A percentile compares a stretch with the other conserved stretches of the same genome.
These are phyloP conservation scores for Hericium coralloides DNA, from an alignment of 768 basidiomycete species.

Conservation along the genomic window DNA sequence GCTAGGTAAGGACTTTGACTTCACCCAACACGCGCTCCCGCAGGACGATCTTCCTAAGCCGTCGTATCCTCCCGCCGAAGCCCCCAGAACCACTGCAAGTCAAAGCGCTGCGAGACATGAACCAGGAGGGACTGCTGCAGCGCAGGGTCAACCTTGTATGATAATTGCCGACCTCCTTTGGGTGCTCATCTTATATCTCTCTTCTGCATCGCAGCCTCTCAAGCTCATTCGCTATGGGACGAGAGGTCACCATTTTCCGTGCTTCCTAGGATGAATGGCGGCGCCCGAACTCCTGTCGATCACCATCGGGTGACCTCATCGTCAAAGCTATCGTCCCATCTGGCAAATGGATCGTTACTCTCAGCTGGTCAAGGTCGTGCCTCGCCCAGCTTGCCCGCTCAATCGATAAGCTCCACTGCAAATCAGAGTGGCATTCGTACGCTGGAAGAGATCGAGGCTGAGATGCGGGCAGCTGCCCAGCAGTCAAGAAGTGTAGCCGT, in stretches of 20 bases:
- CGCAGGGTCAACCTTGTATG: slow-evolving; percentile 20
- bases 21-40: slow-evolving; percentile 40
- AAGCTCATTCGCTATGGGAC: slow-evolving; percentile 74
- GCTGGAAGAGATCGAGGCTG: slow-evolving; percentile 75
- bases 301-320: slow-evolving; percentile 16
- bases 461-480: slow-evolving; percentile 58
- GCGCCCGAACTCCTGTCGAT: slow-evolving; percentile 16
- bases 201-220: slow-evolving; percentile 34
- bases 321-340: slow-evolving; percentile 5
- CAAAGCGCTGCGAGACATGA: background rate
- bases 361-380: slow-evolving; percentile 9
- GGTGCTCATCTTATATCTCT: slow-evolving; percentile 20
- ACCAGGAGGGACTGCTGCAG: slow-evolving; percentile 5
- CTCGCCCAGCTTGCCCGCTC: slow-evolving; percentile 12
- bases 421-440: slow-evolving; percentile 29
- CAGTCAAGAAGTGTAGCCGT: slow-evolving; percentile 21
- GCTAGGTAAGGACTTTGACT: slow-evolving; percentile 91
- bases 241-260: slow-evolving; percentile 71
- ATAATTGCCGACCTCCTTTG: slow-evolving; percentile 13
- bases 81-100: background rate
- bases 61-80: slow-evolving; percentile 1
- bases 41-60: slow-evolving; percentile 17
- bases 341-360: slow-evolving; percentile 9
- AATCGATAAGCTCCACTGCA: slow-evolving; percentile 19
- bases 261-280: slow-evolving; percentile 33